Conservation (phyloP, 305 asterid species). For the Rubia tinctorum region DNA sequence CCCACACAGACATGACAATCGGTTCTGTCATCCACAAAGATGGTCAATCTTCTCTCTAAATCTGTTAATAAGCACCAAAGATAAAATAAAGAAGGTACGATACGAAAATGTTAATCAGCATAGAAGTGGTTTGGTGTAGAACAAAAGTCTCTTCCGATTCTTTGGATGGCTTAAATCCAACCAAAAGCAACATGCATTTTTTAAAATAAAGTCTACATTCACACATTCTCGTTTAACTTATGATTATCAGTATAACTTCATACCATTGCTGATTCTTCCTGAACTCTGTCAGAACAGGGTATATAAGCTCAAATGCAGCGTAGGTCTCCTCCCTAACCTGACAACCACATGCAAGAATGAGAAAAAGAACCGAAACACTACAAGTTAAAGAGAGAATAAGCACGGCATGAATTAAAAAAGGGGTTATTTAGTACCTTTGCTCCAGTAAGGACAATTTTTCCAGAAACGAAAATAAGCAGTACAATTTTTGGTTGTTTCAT, state of each 20-base stretch:
- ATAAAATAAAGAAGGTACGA: neutral
- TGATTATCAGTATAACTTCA: neutral
- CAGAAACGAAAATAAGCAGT: constrained; percentile 41
- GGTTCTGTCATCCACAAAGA: neutral
- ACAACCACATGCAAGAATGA: constrained; percentile 1
- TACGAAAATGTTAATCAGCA: neutral
- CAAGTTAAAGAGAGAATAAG: neutral
- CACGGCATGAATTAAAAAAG: neutral
- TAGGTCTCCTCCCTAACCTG: constrained; percentile 43
- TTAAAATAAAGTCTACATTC: neutral
- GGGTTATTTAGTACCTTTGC: constrained; percentile 27
- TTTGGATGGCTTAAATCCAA: neutral
- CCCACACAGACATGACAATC: neutral
- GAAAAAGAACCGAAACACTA: neutral
- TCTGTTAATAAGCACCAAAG: neutral
- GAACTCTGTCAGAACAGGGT: constrained; percentile 41
- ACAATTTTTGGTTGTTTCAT: constrained; percentile 46
- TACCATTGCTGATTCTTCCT: constrained; percentile 43
- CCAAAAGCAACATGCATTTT: neutral
- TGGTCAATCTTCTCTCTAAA: neutral
- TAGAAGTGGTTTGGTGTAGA: neutral
- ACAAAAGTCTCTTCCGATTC: too few relatives aligned
- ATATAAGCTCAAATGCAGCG: constrained; percentile 36
- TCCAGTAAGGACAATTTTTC: constrained; percentile 42
- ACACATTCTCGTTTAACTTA: neutral